A percentile compares a stretch with the other conserved stretches of the same genome.
These are phyloP conservation scores for Terana coerulea DNA, from an alignment of 768 basidiomycete genomes.

Conservation along the genomic window DNA sequence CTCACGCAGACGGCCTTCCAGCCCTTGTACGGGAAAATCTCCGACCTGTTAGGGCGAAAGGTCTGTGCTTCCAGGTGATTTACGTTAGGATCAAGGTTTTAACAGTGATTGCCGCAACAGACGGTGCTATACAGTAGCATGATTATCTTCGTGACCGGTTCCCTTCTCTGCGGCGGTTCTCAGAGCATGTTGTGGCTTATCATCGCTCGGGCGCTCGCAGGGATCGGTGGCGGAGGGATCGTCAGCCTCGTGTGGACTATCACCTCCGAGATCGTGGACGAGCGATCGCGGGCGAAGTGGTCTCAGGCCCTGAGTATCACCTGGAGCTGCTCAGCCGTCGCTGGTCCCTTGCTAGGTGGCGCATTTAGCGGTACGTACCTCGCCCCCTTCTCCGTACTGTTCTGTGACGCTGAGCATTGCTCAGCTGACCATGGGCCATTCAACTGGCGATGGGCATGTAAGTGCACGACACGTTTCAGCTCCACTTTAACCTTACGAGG, in stretches of 20 bases:
- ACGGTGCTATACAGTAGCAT: slow-evolving; percentile 71
- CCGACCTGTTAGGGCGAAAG: slow-evolving; percentile 78
- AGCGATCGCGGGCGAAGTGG: slow-evolving; percentile 71
- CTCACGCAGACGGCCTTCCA: slow-evolving; percentile 84
- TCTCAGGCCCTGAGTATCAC: slow-evolving; percentile 81
- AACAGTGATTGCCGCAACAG: slow-evolving; percentile 33
- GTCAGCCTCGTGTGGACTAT: slow-evolving; percentile 85
- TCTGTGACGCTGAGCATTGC: slow-evolving; percentile 6
- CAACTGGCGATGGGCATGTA: slow-evolving; percentile 86
- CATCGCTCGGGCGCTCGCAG: slow-evolving; percentile 59
- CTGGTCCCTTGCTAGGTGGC: slow-evolving; percentile 81
- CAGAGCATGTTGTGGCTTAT: slow-evolving; percentile 65
- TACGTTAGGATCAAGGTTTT: not conserved
- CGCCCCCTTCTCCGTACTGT: not conserved
- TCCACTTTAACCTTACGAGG: slow-evolving; percentile 14
- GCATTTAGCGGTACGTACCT: slow-evolving; percentile 63
- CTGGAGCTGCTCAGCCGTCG: slow-evolving; percentile 83
- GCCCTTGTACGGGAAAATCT: slow-evolving; percentile 76
- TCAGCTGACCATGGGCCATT: slow-evolving; percentile 25
- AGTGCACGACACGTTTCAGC: slow-evolving; percentile 30
- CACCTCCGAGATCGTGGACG: slow-evolving; percentile 78
- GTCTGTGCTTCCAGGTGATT: slow-evolving; percentile 34
- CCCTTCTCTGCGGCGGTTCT: slow-evolving; percentile 74
- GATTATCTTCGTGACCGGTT: slow-evolving; percentile 69
- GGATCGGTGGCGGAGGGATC: slow-evolving; percentile 85